These are phyloP conservation scores for Suillus variegatus DNA, from an alignment of 768 basidiomycete genomes.

Conservation along the genomic window DNA sequence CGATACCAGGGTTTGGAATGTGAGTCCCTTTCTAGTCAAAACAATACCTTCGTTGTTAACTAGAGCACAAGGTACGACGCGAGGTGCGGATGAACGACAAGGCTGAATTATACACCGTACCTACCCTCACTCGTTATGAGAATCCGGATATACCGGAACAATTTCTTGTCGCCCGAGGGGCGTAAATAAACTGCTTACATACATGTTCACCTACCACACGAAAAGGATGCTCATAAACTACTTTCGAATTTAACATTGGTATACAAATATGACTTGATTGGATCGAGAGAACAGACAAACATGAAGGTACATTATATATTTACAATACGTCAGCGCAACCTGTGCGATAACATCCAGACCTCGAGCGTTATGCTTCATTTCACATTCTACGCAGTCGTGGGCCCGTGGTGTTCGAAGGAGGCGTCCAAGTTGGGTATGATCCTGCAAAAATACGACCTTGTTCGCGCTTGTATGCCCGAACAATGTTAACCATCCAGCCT, in stretches of 20 bases:
- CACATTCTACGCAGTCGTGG: slow-evolving; percentile 23
- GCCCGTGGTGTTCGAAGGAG: slow-evolving; percentile 23
- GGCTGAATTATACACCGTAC: slow-evolving; percentile 39
- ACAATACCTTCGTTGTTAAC: slow-evolving; percentile 6
- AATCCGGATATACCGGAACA: slow-evolving; percentile 69
- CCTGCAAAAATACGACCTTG: not conserved
- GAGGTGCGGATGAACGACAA: slow-evolving; percentile 36
- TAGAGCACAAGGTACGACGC: slow-evolving; percentile 45
- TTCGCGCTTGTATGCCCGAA: slow-evolving; percentile 24
- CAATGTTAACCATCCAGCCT: slow-evolving; percentile 18
- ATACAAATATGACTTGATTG: not conserved
- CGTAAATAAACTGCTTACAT: not conserved
- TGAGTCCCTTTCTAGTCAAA: slow-evolving; percentile 27
- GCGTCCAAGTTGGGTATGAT: not conserved
- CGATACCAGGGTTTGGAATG: slow-evolving; percentile 72
- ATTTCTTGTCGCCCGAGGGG: slow-evolving; percentile 60
- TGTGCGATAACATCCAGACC: not conserved
- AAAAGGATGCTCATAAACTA: not conserved
- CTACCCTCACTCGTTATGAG: slow-evolving; percentile 54
- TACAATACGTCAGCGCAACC: not conserved
- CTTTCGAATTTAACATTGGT: not conserved
- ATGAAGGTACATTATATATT: not conserved
- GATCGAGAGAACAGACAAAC: too few relatives aligned
- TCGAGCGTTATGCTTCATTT: not conserved
- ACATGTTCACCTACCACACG: not conserved